phyloP scores from a whole-genome alignment of 2,329 filamentous ascomycete genomes.

The Albophoma yamanashiensis region DNA sequence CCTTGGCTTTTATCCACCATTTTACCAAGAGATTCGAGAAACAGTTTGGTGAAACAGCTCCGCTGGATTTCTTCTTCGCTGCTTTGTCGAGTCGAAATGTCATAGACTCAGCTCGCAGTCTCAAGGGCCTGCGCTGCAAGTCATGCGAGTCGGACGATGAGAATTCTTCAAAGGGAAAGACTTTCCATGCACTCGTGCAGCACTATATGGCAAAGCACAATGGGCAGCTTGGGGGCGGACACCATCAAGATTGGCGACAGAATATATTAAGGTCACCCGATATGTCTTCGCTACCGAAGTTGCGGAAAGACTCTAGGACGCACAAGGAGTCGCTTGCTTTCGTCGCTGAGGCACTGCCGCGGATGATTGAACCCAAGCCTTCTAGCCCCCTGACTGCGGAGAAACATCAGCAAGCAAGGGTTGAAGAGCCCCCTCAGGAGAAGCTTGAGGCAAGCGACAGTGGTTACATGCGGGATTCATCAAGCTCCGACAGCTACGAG shows the following conservation, averaged over 20 bases:
- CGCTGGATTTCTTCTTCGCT: constrained; percentile 48
- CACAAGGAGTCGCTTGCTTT: constrained; percentile 22
- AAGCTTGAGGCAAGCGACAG: not conserved
- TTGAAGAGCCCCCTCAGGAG: not conserved
- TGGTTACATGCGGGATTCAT: constrained; percentile 10
- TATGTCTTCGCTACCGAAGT: constrained; percentile 15
- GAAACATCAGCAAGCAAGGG: not conserved
- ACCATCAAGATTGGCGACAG: constrained; percentile 28
- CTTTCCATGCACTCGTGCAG: constrained; percentile 48
- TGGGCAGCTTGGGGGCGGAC: constrained; percentile 11
- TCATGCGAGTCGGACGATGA: constrained; percentile 27
- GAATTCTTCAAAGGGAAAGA: constrained; percentile 10
- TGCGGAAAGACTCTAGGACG: constrained; percentile 16
- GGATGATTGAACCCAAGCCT: not conserved
- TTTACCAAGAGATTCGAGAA: constrained; percentile 45
- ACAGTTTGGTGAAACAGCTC: constrained; percentile 45
- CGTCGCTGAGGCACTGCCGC: constrained; percentile 27
- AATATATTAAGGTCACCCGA: constrained; percentile 35
- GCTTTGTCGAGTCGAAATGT: constrained; percentile 44
- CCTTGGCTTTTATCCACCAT: constrained; percentile 55
- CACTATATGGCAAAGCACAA: constrained; percentile 41
- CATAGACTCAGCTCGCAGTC: constrained; percentile 43
- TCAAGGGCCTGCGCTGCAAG: constrained; percentile 45
- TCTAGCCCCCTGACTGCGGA: not conserved
- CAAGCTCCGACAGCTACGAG: not conserved